Conservation (phyloP, 2,329 filamentous ascomycete species). For the Colletotrichum abscissum region DNA sequence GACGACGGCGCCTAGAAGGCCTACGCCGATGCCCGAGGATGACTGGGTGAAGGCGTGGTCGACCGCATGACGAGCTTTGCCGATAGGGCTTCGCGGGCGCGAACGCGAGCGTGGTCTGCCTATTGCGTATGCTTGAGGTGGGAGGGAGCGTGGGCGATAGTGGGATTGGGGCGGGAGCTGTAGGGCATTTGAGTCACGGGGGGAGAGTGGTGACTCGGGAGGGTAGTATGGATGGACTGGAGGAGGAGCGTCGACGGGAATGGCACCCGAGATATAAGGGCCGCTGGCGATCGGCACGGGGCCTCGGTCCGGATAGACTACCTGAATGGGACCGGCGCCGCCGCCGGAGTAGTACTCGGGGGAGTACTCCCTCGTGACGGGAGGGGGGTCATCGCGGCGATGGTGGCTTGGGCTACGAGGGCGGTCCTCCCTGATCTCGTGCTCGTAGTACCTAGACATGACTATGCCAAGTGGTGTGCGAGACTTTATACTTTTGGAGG, state of each 20-base stretch:
- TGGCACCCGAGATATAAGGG: conserved; percentile 26
- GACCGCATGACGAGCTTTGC: conserved; percentile 54
- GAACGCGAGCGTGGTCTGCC: conserved; percentile 39
- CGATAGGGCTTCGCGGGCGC: conserved; percentile 47
- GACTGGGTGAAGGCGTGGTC: conserved; percentile 61
- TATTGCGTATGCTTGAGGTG: conserved; percentile 24
- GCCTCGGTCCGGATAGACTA: conserved; percentile 12
- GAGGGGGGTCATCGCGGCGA: conserved; percentile 40
- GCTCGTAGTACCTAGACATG: conserved; percentile 43
- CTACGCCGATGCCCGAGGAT: conserved; percentile 60
- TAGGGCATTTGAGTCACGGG: conserved; percentile 12
- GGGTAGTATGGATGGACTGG: conserved; percentile 11
- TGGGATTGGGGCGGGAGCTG: conserved; percentile 6
- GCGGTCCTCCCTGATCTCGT: conserved; percentile 44
- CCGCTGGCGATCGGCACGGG: background rate
- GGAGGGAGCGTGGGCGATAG: conserved; percentile 36
- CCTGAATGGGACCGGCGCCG: conserved; percentile 29
- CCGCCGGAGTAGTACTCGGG: conserved; percentile 47
- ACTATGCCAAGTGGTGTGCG: background rate
- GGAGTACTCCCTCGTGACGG: conserved; percentile 38
- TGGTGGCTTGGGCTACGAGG: conserved; percentile 37
- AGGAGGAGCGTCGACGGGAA: conserved; percentile 1
- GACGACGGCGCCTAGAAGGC: conserved; percentile 64
- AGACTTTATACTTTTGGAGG: background rate
- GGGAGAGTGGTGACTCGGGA: conserved; percentile 11